phyloP scores from a whole-genome alignment of 2,329 filamentous ascomycete species.

The Penicillium sp. region DNA sequence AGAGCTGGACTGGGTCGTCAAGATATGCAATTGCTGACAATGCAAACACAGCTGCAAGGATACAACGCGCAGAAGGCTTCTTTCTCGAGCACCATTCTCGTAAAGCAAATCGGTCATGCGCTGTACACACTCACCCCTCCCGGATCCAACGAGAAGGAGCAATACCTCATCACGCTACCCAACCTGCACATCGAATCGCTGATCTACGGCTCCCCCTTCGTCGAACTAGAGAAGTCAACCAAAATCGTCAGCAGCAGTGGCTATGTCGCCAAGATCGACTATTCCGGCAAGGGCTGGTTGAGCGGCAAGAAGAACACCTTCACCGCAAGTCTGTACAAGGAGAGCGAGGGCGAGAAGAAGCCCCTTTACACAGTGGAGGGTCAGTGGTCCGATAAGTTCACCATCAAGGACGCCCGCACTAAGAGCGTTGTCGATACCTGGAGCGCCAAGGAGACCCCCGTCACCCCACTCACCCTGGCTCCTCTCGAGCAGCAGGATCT shows the following conservation, averaged over 20 bases:
- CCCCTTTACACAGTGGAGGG: conserved; percentile 77
- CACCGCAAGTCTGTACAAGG: conserved; percentile 70
- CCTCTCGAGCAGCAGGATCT: conserved; percentile 78
- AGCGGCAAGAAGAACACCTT: conserved; percentile 95
- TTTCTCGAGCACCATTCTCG: conserved; percentile 88
- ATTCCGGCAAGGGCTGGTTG: conserved; percentile 90
- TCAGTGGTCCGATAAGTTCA: conserved; percentile 84
- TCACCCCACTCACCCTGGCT: conserved; percentile 68
- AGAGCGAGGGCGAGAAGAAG: conserved; percentile 64
- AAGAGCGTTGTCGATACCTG: conserved; percentile 57
- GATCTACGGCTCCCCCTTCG: conserved; percentile 71
- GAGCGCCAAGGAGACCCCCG: conserved; percentile 57
- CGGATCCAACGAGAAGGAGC: conserved; percentile 61
- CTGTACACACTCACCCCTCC: conserved; percentile 64
- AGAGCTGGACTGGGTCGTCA: not conserved
- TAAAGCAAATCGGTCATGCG: conserved; percentile 92
- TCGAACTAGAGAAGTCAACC: conserved; percentile 82
- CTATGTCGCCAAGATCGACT: conserved; percentile 86
- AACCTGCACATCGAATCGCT: conserved; percentile 91
- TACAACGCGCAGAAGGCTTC: conserved; percentile 97
- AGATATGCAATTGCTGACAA: not conserved
- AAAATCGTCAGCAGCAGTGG: conserved; percentile 85
- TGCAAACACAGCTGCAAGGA: conserved; percentile 56
- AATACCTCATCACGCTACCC: conserved; percentile 88
- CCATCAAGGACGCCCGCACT: conserved; percentile 67